Conservation (phyloP, 345 rosid genomes). For the Populus tremula region DNA sequence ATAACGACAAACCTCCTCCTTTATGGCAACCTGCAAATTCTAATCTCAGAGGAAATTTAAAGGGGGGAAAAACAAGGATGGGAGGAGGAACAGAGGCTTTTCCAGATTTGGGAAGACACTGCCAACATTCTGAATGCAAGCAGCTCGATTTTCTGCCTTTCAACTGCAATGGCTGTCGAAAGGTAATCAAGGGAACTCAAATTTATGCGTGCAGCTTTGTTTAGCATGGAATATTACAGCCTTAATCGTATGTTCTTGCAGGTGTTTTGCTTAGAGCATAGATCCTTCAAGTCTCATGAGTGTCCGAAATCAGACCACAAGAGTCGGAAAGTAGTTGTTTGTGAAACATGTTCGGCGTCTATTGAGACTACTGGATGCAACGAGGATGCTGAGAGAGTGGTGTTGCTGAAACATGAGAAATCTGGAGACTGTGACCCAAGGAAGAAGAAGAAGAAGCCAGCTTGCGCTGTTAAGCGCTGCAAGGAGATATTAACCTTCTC, state of each 20-base stretch:
- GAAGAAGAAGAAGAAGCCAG: constrained; percentile 60
- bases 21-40: no score
- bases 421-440: constrained; percentile 62
- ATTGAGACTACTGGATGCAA: constrained; percentile 60
- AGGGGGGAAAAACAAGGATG: background rate
- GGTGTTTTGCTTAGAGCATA: constrained; percentile 78
- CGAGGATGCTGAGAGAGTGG: constrained; percentile 37
- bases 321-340: constrained; percentile 66
- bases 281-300: constrained; percentile 60
- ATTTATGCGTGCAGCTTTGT: background rate
- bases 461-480: constrained; percentile 65
- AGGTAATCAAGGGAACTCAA: constrained; percentile 29
- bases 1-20: no score
- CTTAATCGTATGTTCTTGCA: background rate
- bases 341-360: constrained; percentile 60
- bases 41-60: no score
- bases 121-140: constrained; percentile 66
- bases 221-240: background rate
- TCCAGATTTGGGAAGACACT: constrained; percentile 72
- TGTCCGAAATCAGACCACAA: constrained; percentile 57
- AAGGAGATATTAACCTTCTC: constrained; percentile 62
- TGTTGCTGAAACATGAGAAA: constrained; percentile 51
- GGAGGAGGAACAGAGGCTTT: constrained; percentile 91
- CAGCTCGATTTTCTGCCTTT: constrained; percentile 89
- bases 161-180: constrained; percentile 60